Conservation (phyloP, 208 protist species). For the Leishmania braziliensis region DNA sequence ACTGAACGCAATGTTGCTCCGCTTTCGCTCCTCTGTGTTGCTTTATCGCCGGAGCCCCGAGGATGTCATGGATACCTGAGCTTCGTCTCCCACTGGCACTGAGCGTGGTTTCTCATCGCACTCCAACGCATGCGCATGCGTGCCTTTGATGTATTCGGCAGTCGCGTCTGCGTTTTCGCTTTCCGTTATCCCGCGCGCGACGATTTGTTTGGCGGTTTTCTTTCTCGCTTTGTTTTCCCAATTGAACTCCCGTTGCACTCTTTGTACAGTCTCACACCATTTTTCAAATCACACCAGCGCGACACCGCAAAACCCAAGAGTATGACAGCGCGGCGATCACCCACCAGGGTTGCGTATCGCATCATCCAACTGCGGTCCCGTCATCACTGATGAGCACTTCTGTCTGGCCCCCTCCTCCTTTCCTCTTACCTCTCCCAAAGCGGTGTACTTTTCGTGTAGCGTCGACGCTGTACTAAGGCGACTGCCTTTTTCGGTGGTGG, state of each 20-base stretch:
- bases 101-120: not conserved
- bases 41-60: conserved; percentile 53
- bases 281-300: not conserved
- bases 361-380: not conserved
- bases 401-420: not conserved
- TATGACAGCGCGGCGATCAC: not conserved
- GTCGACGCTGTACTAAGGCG: not conserved
- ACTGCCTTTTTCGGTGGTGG: not conserved
- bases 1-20: conserved; percentile 51
- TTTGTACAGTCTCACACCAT: not conserved
- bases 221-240: not conserved
- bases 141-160: not conserved
- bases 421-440: not conserved
- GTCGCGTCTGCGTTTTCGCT: not conserved
- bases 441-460: not conserved
- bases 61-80: conserved; percentile 14
- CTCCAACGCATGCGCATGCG: not conserved
- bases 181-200: not conserved
- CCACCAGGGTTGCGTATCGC: not conserved
- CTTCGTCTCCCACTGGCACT: not conserved
- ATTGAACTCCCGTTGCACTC: not conserved
- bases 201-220: not conserved
- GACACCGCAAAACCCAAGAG: not conserved
- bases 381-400: not conserved
- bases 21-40: conserved; percentile 69